phyloP scores from a whole-genome alignment of 2,329 filamentous ascomycete genomes.

The Lasiodiplodia sp. region DNA sequence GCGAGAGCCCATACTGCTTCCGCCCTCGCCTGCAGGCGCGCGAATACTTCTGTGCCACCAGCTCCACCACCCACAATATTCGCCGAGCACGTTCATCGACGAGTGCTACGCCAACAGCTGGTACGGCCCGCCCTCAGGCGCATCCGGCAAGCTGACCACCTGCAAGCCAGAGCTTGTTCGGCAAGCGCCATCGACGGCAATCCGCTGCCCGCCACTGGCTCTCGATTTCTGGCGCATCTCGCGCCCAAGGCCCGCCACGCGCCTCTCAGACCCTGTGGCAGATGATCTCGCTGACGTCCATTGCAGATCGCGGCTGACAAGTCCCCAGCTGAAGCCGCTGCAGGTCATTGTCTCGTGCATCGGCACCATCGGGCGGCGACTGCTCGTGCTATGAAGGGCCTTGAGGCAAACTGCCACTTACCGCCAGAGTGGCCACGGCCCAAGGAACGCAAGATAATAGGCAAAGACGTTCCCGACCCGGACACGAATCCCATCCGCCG shows the following conservation, averaged over 20 bases:
- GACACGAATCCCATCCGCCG: background rate
- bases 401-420: background rate
- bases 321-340: slow-evolving; percentile 14
- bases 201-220: background rate
- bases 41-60: background rate
- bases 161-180: slow-evolving; percentile 19
- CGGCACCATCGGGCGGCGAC: background rate
- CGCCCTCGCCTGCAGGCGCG: background rate
- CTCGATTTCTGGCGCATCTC: background rate
- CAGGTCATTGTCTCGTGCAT: slow-evolving; percentile 24
- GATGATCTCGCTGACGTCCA: slow-evolving; percentile 21
- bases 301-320: slow-evolving; percentile 17
- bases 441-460: slow-evolving; percentile 23
- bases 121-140: background rate
- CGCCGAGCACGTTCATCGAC: slow-evolving; percentile 15
- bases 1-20: slow-evolving; percentile 1
- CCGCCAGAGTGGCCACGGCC: slow-evolving; percentile 23
- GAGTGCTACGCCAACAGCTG: background rate
- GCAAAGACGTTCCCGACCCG: slow-evolving; percentile 3
- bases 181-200: slow-evolving; percentile 8
- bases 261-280: slow-evolving; percentile 12
- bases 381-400: slow-evolving; percentile 13
- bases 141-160: slow-evolving; percentile 9
- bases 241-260: background rate
- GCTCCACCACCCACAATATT: slow-evolving; percentile 4